A percentile compares a stretch with the other conserved stretches of the same genome.
These are phyloP conservation scores for Pseudopithomyces chartarum DNA, from an alignment of 2,329 filamentous ascomycete genomes.

Conservation along the genomic window DNA sequence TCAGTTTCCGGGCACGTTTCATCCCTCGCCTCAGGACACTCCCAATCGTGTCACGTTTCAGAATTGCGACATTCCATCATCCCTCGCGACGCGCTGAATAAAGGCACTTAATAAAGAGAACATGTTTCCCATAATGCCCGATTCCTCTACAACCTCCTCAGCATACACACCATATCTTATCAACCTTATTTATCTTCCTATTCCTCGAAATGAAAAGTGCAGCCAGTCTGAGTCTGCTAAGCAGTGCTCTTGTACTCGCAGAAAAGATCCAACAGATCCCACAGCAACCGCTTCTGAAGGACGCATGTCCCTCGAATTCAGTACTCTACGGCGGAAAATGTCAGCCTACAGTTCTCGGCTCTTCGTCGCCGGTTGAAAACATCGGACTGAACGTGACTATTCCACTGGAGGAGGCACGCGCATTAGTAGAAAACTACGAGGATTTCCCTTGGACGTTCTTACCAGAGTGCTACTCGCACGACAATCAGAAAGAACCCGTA, in stretches of 20 bases:
- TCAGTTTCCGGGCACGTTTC: constrained; percentile 14
- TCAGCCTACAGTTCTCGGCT: constrained; percentile 16
- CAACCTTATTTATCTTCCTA: background rate
- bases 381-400: constrained; percentile 27
- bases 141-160: too few species aligned
- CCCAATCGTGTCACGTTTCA: constrained; percentile 13
- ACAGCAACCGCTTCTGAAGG: constrained; percentile 26
- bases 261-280: constrained; percentile 25
- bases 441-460: constrained; percentile 41
- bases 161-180: background rate
- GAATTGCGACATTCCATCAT: constrained; percentile 3
- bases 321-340: constrained; percentile 32
- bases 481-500: constrained; percentile 29
- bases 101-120: background rate
- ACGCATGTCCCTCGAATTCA: constrained; percentile 31
- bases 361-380: constrained; percentile 9
- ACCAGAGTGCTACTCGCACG: constrained; percentile 38
- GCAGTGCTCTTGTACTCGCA: constrained; percentile 25
- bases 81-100: background rate
- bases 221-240: constrained; percentile 24
- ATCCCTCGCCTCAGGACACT: constrained; percentile 9
- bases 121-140: background rate
- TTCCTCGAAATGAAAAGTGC: constrained; percentile 25
- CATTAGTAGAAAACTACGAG: constrained; percentile 19
- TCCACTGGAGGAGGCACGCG: constrained; percentile 28